A percentile compares a stretch with the other conserved stretches of the same genome.
These are phyloP conservation scores for Talaromyces sp. DNA, from an alignment of 2,329 filamentous ascomycete species.

Conservation along the genomic window DNA sequence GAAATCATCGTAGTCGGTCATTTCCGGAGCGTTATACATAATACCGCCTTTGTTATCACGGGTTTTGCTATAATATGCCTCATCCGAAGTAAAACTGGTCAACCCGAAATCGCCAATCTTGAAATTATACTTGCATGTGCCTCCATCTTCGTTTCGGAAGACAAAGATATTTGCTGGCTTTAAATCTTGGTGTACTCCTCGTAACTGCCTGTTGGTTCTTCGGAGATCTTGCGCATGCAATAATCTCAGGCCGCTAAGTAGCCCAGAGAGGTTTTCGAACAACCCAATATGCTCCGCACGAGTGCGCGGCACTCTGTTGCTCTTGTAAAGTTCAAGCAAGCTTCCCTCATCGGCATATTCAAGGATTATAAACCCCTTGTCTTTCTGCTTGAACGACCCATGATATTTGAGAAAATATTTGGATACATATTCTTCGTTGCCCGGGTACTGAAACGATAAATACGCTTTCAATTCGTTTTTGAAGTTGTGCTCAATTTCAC, in stretches of 20 bases:
- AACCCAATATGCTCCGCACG: background rate
- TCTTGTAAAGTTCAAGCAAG: constrained; percentile 9
- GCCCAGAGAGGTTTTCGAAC: background rate
- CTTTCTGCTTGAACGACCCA: background rate
- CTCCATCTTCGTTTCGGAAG: background rate
- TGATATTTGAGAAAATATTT: background rate
- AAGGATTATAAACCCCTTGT: background rate
- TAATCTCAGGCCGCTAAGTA: background rate
- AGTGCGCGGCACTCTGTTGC: background rate
- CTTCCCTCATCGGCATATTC: constrained; percentile 11
- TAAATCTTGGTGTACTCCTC: background rate
- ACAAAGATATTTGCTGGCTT: constrained; percentile 3
- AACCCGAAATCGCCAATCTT: background rate
- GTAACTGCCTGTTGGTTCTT: background rate
- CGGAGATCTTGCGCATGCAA: background rate
- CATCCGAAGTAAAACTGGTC: background rate
- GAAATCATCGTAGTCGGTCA: constrained; percentile 1
- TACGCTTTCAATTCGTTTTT: constrained; percentile 8
- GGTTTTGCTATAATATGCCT: background rate
- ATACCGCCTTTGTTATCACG: constrained; percentile 5
- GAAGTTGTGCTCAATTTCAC: constrained; percentile 8
- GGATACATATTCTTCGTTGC: background rate
- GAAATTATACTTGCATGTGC: background rate
- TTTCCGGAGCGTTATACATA: constrained; percentile 9
- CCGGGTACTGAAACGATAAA: background rate